Evolutionary conservation across 2,329 filamentous ascomycete genomes (phyloP), one percentile per base, ranked within the genome.

Genomic region (Colletotrichum simmondsii): DNA sequence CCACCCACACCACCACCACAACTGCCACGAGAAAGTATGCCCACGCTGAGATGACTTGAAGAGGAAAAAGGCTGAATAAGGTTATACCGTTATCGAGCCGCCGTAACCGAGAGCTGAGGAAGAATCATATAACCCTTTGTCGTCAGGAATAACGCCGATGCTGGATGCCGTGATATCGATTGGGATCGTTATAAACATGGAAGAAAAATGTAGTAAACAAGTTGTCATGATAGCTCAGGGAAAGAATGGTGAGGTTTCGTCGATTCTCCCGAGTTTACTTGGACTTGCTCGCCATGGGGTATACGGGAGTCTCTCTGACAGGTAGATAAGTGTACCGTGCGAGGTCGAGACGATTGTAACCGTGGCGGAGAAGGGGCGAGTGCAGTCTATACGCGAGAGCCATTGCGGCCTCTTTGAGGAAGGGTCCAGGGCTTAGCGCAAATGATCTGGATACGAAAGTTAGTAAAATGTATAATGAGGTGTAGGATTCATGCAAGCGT

Each of bases 391-490:
- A 70, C 70, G 30, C 58, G 56, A n/a, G 64, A 68, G 12, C 81
- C 76, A 35, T 76, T 74, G 24, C 80, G 79, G 57, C 84, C 83
- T 76, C 89, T 85, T 79, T 90, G 88, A 2, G 92, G 92, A 62
- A 94, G 84, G 62, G 92, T 92, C 92, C 92, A 94, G 19, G 92
- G 92, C 77, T 90, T 89, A 58, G 89, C 85, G 80, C 92, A 93
- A 68, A 94, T 89, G 70, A 92, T 88, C 91, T 93, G 68, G 19
- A 32, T 2, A 5, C 42, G 5, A 49, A 54, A 72, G 61, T 78
- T 71, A 78, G 70, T 57, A 65, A 68, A 78, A 69, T 76, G 75
- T 6, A 10, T 19, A 11, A 7, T 5, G 42, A 5, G 35, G 32
- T 35, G 30, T 30, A 5, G 16, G 10, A 5, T 61, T 7, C 46